Evolutionary conservation across 345 rosid genomes (phyloP), one percentile per base, ranked within the genome.

Genomic region (Cardamine occulta): DNA sequence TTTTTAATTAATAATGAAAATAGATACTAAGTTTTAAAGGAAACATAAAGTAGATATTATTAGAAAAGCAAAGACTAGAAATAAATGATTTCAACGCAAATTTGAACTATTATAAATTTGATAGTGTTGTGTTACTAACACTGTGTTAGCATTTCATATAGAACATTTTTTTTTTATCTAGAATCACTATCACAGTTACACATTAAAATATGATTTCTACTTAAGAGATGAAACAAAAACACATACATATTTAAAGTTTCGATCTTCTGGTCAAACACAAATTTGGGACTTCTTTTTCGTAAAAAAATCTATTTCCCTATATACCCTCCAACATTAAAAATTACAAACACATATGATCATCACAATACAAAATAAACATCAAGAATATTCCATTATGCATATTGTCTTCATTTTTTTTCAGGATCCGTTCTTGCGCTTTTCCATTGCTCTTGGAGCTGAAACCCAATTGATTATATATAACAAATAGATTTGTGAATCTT

Each of bases 391-490:
- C 64, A 19, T 69, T 11, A 37, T 15, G 21, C 45, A 73, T 15
- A 64, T 44, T 12, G 47, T 74, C 56, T 35, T 55, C 48, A 9
- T 10, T 23, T 63, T 47, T 18, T 42, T 53, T 74, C 70, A 74
- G 14, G 28, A 54, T 64, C 56, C 44, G 64, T 64, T 74, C 57
- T 74, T 64, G 71, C 37, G 45, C 65, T 74, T 74, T 57, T 74
- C 65, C 77, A 64, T 64, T 21, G 65, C 77, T 21, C 71, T 64
- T 64, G 77, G 71, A 54, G 71, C 77, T 74, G 48, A 64, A 73
- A 24, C 23, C 51, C 65, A 61, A 19, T 58, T 18, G 11, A 26
- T 45, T 21, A 31, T 59, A 23, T 7, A 32, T 19, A 39, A 62
- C 10, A 3, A 2, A 39, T 23, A 19, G 19, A 19, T 39, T 34